Evolutionary conservation across 306 rosid genomes (phyloP).

Genomic region (Fragaria nilgerrensis): DNA sequence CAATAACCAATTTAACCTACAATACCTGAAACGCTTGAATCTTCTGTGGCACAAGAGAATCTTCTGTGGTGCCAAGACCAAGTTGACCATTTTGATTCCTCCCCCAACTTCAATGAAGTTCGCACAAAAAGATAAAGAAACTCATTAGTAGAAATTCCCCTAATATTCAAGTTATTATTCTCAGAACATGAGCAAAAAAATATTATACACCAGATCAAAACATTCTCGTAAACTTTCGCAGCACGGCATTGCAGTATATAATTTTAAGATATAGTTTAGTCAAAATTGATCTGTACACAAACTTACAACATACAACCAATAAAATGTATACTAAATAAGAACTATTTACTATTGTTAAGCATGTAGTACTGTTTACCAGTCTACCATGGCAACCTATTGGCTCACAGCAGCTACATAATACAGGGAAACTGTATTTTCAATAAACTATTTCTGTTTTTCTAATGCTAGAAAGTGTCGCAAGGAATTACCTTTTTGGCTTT

Average conservation of each 20-base stretch:
- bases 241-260: neutral
- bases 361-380: neutral
- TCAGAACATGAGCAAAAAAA: neutral
- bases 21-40: conserved; percentile 84
- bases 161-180: neutral
- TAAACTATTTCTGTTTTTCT: neutral
- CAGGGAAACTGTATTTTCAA: neutral
- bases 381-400: neutral
- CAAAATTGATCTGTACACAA: neutral
- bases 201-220: neutral
- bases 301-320: neutral
- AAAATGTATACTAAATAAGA: neutral
- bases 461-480: neutral
- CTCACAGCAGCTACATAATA: neutral
- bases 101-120: conserved; percentile 76
- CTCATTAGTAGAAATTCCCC: neutral
- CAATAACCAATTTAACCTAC: neutral
- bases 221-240: neutral
- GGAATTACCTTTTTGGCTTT: neutral
- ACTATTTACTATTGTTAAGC: neutral
- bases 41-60: conserved; percentile 89
- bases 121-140: neutral
- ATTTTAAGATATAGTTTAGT: neutral
- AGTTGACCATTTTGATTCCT: conserved; percentile 99
- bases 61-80: conserved; percentile 87